Base-by-base conservation (phyloP, 1,139 yeast species). In the Yamadazyma jaroonii region DNA sequence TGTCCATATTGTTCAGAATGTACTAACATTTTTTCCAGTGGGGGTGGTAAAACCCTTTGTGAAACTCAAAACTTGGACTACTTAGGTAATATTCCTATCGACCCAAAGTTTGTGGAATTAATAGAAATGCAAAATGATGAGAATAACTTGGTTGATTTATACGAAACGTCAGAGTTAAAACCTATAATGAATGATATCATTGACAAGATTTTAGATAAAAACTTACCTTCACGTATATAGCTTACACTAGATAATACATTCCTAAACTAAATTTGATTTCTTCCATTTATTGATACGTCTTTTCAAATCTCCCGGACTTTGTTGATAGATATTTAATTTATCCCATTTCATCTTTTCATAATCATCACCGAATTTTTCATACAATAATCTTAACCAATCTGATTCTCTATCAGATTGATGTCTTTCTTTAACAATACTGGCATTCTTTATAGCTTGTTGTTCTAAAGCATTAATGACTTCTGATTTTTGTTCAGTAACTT, bases 341-440 rank as follows among this genome's bases (percentile, higher is more conserved):
- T 92, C 98, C 85, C 95, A 84, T 57, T 81, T 84, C 97, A 94
- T 92, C 52, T 81, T 85, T 36, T 77, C 83, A 57, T 81, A 89
- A 58, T 92, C 84, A 46, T 89, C 95, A 13, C 97, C 97, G 56
- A 92, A 80, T 60, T 87, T 88, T 23, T 76, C 78, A 42, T 81
- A 74, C 36, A 92, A 68, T 17, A 63, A 62, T 37, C 62, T 63
- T 32, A 88, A 62, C 95, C 96, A 88, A 28, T 75, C 84, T 34
- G 61, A 64, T 61, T 92, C 97, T 51, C 95, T 69, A 32, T 75
- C 82, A 39, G 89, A 79, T 49, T 79, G 84, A 31, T 60, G 66
- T 53, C 88, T 74, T 43, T 71, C 83, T 35, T 51, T 61, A 42
- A 64, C 75, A 10, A 68, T 62, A 31, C 64, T 60, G 9, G 77